Percentiles rank a stretch among this genome's conserved stretches.
phyloP scores from a whole-genome alignment of 768 basidiomycete species.

The Mycena latifolia region DNA sequence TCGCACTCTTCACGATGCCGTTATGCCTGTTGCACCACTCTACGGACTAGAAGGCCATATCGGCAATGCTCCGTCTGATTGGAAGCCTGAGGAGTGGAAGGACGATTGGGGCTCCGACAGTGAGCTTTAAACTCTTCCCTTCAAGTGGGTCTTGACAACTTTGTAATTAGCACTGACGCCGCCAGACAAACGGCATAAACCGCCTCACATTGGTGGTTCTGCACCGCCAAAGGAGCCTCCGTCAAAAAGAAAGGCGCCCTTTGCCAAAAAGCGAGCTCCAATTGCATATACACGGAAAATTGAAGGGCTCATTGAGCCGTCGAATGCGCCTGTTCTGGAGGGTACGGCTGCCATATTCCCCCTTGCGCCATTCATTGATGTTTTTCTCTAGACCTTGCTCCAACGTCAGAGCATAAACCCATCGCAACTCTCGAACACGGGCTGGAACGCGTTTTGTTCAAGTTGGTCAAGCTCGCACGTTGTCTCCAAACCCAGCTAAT shows the following conservation, averaged over 20 bases:
- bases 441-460: slow-evolving; percentile 82
- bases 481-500: slow-evolving; percentile 11
- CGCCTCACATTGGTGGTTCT: slow-evolving; percentile 19
- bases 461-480: slow-evolving; percentile 58
- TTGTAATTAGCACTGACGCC: slow-evolving; percentile 14
- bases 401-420: slow-evolving; percentile 60
- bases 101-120: slow-evolving; percentile 36
- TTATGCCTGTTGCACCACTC: slow-evolving; percentile 19
- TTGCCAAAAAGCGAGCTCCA: slow-evolving; percentile 1
- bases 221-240: not conserved
- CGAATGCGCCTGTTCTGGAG: slow-evolving; percentile 29
- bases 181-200: slow-evolving; percentile 19
- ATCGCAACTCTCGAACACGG: slow-evolving; percentile 75
- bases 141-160: not conserved
- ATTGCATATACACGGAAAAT: slow-evolving; percentile 45
- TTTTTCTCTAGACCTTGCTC: slow-evolving; percentile 54
- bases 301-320: slow-evolving; percentile 49
- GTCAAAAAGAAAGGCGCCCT: not conserved
- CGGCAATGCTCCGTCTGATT: slow-evolving; percentile 3
- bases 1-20: slow-evolving; percentile 15
- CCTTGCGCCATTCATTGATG: not conserved
- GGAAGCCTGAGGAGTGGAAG: slow-evolving; percentile 35
- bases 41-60: slow-evolving; percentile 15
- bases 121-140: not conserved
- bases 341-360: slow-evolving; percentile 22